phyloP scores from a whole-genome alignment of 805 yeast genomes.

The Tetrapisispora arboricola region DNA sequence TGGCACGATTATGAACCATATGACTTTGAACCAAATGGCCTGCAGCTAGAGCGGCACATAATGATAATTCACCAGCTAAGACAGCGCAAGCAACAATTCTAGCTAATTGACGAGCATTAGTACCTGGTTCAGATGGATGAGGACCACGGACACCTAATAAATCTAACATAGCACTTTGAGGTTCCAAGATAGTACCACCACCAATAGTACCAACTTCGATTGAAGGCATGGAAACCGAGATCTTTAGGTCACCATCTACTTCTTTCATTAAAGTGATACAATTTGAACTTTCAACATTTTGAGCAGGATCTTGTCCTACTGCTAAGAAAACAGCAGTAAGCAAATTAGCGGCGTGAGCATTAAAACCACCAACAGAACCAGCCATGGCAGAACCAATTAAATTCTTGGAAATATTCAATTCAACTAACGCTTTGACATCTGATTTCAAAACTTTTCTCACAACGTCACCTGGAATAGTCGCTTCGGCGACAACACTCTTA shows the following conservation, averaged over 20 bases:
- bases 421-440: slow-evolving; percentile 84
- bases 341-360: slow-evolving; percentile 95
- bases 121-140: slow-evolving; percentile 86
- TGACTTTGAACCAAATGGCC: slow-evolving; percentile 97
- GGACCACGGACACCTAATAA: slow-evolving; percentile 93
- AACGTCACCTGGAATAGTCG: slow-evolving; percentile 71
- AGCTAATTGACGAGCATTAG: slow-evolving; percentile 88
- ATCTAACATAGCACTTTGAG: slow-evolving; percentile 94
- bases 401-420: slow-evolving; percentile 80
- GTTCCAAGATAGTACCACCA: slow-evolving; percentile 96
- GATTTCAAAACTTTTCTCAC: slow-evolving; percentile 81
- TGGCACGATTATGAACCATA: slow-evolving; percentile 86
- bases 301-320: slow-evolving; percentile 99
- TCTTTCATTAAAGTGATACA: slow-evolving; percentile 94
- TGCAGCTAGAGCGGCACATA: slow-evolving; percentile 94
- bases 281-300: slow-evolving; percentile 93
- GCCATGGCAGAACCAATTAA: slow-evolving; percentile 97
- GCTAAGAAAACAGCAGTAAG: slow-evolving; percentile 93
- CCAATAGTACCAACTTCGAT: slow-evolving; percentile 99
- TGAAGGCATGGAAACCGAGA: slow-evolving; percentile 98
- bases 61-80: slow-evolving; percentile 88
- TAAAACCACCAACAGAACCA: slow-evolving; percentile 95
- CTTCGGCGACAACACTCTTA: slow-evolving; percentile 94
- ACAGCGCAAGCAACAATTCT: slow-evolving; percentile 89
- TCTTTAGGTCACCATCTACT: slow-evolving; percentile 67